Evolutionary conservation across 148 eudicot genomes (phyloP).

Genomic region (Beta vulgaris): DNA sequence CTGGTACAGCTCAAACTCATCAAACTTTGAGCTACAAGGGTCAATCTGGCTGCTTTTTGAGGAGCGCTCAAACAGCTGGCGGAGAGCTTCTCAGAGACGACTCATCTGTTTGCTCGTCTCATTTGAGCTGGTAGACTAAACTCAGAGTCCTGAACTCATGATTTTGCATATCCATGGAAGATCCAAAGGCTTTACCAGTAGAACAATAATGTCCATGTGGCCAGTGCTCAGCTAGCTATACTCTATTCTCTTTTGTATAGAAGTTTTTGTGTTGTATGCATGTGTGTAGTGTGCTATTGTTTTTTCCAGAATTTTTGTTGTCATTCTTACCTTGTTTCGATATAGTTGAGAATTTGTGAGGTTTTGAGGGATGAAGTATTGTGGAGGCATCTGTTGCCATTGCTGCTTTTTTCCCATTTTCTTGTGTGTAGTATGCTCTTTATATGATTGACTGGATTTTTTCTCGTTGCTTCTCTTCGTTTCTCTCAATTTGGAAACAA

Average conservation of each 20-base stretch:
- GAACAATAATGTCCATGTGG: conserved; percentile 5
- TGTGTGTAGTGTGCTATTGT: conserved; percentile 2
- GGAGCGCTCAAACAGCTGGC: conserved; percentile 41
- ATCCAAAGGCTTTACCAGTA: neutral
- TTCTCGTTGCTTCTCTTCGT: too few species aligned
- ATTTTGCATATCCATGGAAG: neutral
- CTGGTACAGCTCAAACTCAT: conserved; percentile 53
- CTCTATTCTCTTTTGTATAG: too few species aligned
- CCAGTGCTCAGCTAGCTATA: neutral
- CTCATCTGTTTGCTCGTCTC: conserved; percentile 23
- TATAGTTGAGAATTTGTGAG: neutral
- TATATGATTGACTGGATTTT: too few species aligned
- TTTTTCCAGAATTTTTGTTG: neutral
- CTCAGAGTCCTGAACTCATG: neutral
- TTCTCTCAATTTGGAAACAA: too few species aligned
- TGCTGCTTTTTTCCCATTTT: neutral
- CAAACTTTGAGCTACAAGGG: conserved; percentile 42
- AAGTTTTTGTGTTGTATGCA: neutral
- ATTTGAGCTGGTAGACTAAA: conserved; percentile 1
- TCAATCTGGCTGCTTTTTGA: conserved; percentile 44
- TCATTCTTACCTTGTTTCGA: neutral
- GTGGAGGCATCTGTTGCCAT: neutral
- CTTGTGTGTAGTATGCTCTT: too few species aligned
- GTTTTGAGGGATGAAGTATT: neutral
- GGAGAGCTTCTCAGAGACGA: conserved; percentile 43